Base-by-base conservation (phyloP, 2,329 filamentous ascomycete species). In the Cladophialophora exuberans region DNA sequence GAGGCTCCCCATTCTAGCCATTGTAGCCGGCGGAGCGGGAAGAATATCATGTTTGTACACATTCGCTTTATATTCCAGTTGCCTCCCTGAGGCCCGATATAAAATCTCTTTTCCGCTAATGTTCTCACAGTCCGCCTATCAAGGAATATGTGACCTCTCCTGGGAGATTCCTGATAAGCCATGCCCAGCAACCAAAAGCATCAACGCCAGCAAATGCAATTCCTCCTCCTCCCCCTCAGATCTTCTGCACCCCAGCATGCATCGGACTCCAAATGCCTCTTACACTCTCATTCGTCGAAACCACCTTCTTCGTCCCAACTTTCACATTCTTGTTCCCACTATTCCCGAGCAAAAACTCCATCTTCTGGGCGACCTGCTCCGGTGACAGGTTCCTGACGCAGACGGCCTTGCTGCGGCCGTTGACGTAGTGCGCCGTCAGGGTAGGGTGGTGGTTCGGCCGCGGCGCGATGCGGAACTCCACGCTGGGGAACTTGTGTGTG, bases 391-490 rank as follows among this genome's bases (percentile, higher is more conserved):
- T 97, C 65, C 88, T 84, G 54, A 97, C 91, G 72, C 92, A 97
- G 48, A 97, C 84, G 7, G 90, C 83, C 72, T 94, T 94, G 60
- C 88, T 81, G 23, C 85, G 82, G 60, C 93, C 92, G 72, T 97
- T 97, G 79, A 97, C 90, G 76, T 96, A 99, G 73, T 90, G 83
- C 54, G 90, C 94, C 66, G 87, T 85, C 66, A 99, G 84, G 60
- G 96, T 84, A 31, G 94, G 94, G 74, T 97, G 93, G 69, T 88
- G 88, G 65, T 85, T 80, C n/a, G 92, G 93, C 64, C 92, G 87
- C 15, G 93, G 94, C 33, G 92, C 95, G 57, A 99, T 85, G 67
- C 84, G 85, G 75, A 99, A 90, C 76, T 97, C 92, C 79, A 97
- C 86, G 72, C 90, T 83, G 25, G 93, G 91, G 75, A 97, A 89